Base-by-base conservation (phyloP, 176 grass and related monocot species). In the Thinopyrum elongatum region DNA sequence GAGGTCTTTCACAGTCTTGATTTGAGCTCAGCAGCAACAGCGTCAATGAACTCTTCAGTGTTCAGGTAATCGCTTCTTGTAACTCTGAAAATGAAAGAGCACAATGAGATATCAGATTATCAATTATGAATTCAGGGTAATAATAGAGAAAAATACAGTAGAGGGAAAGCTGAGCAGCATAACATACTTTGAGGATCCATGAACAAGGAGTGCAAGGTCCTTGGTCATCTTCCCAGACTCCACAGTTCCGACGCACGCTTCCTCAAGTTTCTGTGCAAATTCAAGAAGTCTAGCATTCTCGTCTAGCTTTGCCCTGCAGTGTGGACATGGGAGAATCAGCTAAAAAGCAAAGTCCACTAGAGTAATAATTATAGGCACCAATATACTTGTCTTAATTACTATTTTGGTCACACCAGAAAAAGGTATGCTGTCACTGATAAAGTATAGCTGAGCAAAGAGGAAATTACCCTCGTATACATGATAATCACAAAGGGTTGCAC, bases 191-290 rank as follows among this genome's bases (percentile, higher is more conserved):
- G 95, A 79, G 58, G 92, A 88, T 41, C 95, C 95, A 55, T 98
- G 95, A 89, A 95, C 73, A 79, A 98, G 91, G 80, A 98, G 92
- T 33, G 96, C 96, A 41, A 98, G 96, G 87, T 98, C 96, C 68
- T 98, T 98, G 19, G 96, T 98, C 96, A 98, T 98, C 82, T 95
- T 98, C 69, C 91, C 93, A 91, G 92, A 92, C 84, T 98, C 96
- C 42, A 98, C 96, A 35, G 92, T 44, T 73, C 92, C 96, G 77
- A 98, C 66, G 31, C 91, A 98, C 4, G 96, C 96, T 10, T 87
- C 90, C 84, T 95, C 96, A 31, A 98, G 92, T 80, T 98, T 98
- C n/a, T 83, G 82, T 16, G 82, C 71, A n/a, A 98, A 98, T 21
- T 95, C 96, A 29, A 91, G 88, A 33, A 98, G 90, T 85, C 79